Percentiles rank a stretch among this genome's conserved stretches.
These are phyloP conservation scores for Pythium utonaiense DNA, from an alignment of 352 stramenopile genomes.

Conservation along the genomic window DNA sequence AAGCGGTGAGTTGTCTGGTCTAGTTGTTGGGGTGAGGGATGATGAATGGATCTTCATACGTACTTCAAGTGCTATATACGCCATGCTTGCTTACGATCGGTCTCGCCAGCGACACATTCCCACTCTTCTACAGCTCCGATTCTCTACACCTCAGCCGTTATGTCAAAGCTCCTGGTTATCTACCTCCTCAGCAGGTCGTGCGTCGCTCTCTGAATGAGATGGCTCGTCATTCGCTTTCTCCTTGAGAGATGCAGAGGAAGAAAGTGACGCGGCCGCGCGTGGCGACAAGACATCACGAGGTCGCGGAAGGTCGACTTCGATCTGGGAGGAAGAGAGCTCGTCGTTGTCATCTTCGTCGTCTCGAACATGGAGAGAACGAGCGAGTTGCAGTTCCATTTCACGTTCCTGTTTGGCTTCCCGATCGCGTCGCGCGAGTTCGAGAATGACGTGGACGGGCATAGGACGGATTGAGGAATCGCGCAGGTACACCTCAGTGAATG, in stretches of 20 bases:
- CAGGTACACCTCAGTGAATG: constrained; percentile 57
- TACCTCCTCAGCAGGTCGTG: too few species aligned
- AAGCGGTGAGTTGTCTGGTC: constrained; percentile 1
- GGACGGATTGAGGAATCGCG: constrained; percentile 33
- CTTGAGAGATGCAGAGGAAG: not conserved
- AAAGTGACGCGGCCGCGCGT: not conserved
- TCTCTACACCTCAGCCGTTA: not conserved
- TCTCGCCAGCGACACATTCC: not conserved
- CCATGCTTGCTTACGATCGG: not conserved
- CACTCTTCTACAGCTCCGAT: not conserved
- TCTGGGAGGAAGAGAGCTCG: constrained; percentile 3
- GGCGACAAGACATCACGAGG: not conserved
- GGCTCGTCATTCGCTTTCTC: not conserved
- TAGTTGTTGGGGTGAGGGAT: not conserved
- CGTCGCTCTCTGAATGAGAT: not conserved
- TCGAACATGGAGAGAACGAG: constrained; percentile 28
- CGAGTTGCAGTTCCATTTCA: constrained; percentile 39
- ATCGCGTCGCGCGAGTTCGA: constrained; percentile 56
- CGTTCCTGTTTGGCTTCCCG: constrained; percentile 24
- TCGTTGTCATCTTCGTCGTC: constrained; percentile 6
- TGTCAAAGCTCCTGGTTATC: not conserved
- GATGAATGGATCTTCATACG: not conserved
- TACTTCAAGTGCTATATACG: constrained; percentile 3
- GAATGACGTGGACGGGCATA: constrained; percentile 55
- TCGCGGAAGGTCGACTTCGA: constrained; percentile 16